Percentiles rank a stretch among this genome's conserved stretches.
Evolutionary conservation across 2,329 filamentous ascomycete species (phyloP).

Genomic region (Penicillium vulpinum): DNA sequence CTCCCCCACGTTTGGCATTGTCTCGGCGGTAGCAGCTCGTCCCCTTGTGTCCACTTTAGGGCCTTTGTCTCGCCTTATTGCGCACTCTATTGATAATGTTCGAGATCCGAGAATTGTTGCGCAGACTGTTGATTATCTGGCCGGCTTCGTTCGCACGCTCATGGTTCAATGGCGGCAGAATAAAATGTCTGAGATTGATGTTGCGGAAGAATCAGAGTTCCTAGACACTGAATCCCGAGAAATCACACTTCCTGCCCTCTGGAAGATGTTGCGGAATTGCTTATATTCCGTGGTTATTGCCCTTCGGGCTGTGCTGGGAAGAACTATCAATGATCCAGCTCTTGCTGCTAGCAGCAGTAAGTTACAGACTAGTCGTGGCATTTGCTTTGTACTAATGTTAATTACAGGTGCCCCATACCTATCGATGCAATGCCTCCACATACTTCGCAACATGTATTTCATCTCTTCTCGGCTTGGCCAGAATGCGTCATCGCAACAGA

Average conservation of each 20-base stretch:
- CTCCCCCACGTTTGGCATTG: constrained; percentile 58
- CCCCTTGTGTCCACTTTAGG: constrained; percentile 63
- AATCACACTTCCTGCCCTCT: constrained; percentile 69
- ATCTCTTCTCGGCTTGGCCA: constrained; percentile 73
- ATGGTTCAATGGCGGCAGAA: constrained; percentile 72
- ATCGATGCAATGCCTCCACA: constrained; percentile 70
- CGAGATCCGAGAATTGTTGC: constrained; percentile 47
- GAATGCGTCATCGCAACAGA: constrained; percentile 76
- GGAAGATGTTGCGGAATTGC: constrained; percentile 72
- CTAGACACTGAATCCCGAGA: constrained; percentile 66
- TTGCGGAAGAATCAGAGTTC: constrained; percentile 62
- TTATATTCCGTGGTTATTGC: constrained; percentile 75
- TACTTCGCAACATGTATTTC: constrained; percentile 77
- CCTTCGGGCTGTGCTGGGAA: constrained; percentile 70
- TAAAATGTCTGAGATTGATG: constrained; percentile 71
- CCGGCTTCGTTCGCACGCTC: constrained; percentile 66
- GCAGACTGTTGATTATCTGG: constrained; percentile 59
- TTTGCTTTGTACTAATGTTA: constrained; percentile 6
- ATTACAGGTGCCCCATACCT: constrained; percentile 61
- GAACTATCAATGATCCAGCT: constrained; percentile 58
- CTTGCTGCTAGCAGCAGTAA: constrained; percentile 56
- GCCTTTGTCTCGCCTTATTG: constrained; percentile 62
- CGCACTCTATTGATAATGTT: constrained; percentile 61
- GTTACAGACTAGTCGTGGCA: constrained; percentile 16
- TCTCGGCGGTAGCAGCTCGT: constrained; percentile 57